phyloP scores from a whole-genome alignment of 202 grass and related monocot species.

The Panicum virgatum region DNA sequence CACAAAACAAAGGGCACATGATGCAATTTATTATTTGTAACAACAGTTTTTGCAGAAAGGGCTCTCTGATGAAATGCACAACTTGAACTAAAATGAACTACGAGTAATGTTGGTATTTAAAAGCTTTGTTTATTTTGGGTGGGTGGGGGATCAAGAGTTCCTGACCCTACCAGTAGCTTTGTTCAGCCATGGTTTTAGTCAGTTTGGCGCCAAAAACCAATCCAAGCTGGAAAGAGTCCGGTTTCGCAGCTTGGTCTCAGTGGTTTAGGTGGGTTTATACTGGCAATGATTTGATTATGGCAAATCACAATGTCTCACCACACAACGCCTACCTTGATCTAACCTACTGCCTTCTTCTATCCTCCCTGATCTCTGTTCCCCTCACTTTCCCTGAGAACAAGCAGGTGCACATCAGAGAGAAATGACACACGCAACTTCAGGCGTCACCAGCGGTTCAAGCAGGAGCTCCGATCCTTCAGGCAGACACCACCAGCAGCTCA shows the following conservation, averaged over 20 bases:
- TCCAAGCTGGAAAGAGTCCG: background rate
- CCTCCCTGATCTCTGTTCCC: background rate
- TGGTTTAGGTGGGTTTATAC: background rate
- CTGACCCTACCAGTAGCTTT: background rate
- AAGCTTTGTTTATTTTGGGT: background rate
- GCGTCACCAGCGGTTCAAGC: background rate
- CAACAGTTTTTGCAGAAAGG: background rate
- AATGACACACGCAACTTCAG: background rate
- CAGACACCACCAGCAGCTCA: too few relatives aligned
- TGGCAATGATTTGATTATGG: background rate
- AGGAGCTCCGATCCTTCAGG: too few relatives aligned
- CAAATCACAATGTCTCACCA: background rate
- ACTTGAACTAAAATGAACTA: slow-evolving; percentile 8
- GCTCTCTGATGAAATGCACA: slow-evolving; percentile 14
- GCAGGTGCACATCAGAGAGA: background rate
- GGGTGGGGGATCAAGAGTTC: background rate
- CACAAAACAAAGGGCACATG: slow-evolving; percentile 20
- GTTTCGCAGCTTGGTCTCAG: background rate
- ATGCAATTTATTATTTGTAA: slow-evolving; percentile 29
- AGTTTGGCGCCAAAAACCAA: background rate
- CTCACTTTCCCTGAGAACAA: background rate
- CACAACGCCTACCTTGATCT: background rate
- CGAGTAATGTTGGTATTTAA: background rate
- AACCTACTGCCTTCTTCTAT: background rate
- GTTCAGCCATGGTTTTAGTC: background rate